Conservation (phyloP, 208 protist species). For the Trypanosoma platydactyli region DNA sequence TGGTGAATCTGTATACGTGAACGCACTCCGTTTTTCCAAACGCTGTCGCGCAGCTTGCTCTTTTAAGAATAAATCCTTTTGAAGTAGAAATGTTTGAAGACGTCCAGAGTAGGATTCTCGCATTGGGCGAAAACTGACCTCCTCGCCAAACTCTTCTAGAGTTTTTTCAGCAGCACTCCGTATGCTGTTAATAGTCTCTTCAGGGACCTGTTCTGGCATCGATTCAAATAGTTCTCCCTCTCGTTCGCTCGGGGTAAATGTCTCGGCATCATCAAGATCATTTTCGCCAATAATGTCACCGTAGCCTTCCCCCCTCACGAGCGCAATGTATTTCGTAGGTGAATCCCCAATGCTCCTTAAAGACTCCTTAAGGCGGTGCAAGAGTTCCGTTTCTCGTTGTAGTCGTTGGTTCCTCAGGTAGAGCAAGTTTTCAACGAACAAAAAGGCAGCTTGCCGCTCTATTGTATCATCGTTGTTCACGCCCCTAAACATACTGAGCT, state of each 20-base stretch:
- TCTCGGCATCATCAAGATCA: slow-evolving; percentile 3
- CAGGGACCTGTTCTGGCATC: slow-evolving; percentile 12
- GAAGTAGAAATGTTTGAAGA: slow-evolving; percentile 19
- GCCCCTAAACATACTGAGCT: slow-evolving; percentile 8
- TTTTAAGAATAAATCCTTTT: slow-evolving; percentile 17
- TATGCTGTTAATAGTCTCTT: slow-evolving; percentile 17
- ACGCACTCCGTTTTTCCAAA: slow-evolving; percentile 1
- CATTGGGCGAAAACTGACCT: background rate
- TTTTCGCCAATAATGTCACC: slow-evolving; percentile 24
- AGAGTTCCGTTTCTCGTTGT: slow-evolving; percentile 5
- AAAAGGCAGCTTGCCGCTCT: slow-evolving; percentile 5
- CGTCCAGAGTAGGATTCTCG: background rate
- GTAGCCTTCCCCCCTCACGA: slow-evolving; percentile 18
- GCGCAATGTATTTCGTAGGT: slow-evolving; percentile 3
- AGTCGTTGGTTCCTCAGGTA: slow-evolving; percentile 7
- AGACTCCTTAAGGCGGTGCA: slow-evolving; percentile 4
- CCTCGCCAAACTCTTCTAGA: background rate
- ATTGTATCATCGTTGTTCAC: slow-evolving; percentile 5
- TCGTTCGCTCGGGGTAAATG: slow-evolving; percentile 1
- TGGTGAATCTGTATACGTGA: background rate
- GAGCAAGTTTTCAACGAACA: slow-evolving; percentile 12
- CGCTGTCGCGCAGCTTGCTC: slow-evolving; percentile 3
- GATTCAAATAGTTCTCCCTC: background rate
- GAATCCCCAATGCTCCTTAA: slow-evolving; percentile 9
- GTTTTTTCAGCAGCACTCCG: slow-evolving; percentile 9